A percentile compares a stretch with the other conserved stretches of the same genome.
Conservation (phyloP, 306 rosid species). For the Senna tora region DNA sequence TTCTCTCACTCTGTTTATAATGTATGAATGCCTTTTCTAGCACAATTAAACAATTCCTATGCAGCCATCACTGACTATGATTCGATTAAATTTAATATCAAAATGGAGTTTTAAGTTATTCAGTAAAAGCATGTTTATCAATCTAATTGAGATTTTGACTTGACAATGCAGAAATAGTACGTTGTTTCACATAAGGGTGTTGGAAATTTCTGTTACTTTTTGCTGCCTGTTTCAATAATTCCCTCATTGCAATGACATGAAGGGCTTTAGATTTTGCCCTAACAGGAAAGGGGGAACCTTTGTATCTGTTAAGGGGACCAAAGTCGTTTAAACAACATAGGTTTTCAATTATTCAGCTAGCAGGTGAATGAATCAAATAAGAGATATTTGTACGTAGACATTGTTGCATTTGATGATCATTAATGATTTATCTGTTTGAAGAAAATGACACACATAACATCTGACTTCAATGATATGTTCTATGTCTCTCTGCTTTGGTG, state of each 20-base stretch:
- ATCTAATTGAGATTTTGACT: background rate
- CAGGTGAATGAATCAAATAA: background rate
- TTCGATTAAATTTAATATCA: slow-evolving; percentile 19
- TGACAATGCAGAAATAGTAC: background rate
- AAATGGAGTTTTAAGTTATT: background rate
- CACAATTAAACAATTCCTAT: slow-evolving; percentile 10
- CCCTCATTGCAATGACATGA: background rate
- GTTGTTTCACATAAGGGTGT: background rate
- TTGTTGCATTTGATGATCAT: background rate
- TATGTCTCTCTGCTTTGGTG: slow-evolving; percentile 35
- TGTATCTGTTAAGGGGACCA: background rate
- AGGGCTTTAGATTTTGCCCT: background rate
- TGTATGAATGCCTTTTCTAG: background rate
- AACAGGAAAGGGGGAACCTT: background rate
- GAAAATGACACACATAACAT: slow-evolving; percentile 25
- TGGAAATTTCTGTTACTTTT: background rate
- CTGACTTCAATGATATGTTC: background rate
- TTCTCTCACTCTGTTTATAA: background rate
- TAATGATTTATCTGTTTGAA: slow-evolving; percentile 16
- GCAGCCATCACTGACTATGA: background rate
- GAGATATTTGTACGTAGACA: background rate
- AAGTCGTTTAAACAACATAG: background rate
- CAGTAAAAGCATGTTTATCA: background rate
- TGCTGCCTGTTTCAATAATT: slow-evolving; percentile 7
- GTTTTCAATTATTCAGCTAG: background rate